phyloP scores from a whole-genome alignment of 495 filamentous ascomycete genomes.

The Penicillium soppii region DNA sequence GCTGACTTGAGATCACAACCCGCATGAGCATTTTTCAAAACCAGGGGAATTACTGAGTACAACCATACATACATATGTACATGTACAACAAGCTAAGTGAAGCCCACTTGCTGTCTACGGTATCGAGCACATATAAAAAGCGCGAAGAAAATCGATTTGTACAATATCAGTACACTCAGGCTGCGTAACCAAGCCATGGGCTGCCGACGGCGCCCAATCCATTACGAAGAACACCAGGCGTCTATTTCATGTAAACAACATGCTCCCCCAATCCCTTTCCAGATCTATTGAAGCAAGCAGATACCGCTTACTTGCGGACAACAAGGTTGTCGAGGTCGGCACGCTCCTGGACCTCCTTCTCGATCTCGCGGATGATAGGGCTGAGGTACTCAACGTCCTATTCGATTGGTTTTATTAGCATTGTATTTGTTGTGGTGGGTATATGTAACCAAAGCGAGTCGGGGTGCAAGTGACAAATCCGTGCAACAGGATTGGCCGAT shows the following conservation, averaged over 20 bases:
- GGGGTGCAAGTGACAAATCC: conserved; percentile 41
- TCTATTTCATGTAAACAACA: conserved; percentile 31
- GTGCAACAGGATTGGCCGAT: conserved; percentile 42
- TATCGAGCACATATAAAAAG: neutral
- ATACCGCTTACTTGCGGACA: conserved; percentile 50
- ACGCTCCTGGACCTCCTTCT: conserved; percentile 78
- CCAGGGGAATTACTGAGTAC: too few species aligned
- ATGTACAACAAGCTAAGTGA: neutral
- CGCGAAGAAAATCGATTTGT: conserved; percentile 43
- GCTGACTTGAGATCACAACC: neutral
- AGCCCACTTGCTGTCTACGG: neutral
- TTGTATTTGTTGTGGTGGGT: neutral
- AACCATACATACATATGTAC: too few species aligned
- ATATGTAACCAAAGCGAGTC: conserved; percentile 9
- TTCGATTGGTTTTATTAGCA: conserved; percentile 17
- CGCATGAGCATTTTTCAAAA: neutral
- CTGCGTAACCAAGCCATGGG: conserved; percentile 21
- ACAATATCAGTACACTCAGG: conserved; percentile 50
- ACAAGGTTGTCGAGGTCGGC: conserved; percentile 79
- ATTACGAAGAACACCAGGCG: conserved; percentile 25
- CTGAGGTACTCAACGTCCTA: conserved; percentile 79
- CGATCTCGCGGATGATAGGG: conserved; percentile 79
- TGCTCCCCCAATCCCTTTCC: conserved; percentile 23
- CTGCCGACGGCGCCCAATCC: conserved; percentile 17
- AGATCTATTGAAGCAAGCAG: conserved; percentile 15